phyloP scores from a whole-genome alignment of 2,329 filamentous ascomycete species.

The Trichoderma guizhouense region DNA sequence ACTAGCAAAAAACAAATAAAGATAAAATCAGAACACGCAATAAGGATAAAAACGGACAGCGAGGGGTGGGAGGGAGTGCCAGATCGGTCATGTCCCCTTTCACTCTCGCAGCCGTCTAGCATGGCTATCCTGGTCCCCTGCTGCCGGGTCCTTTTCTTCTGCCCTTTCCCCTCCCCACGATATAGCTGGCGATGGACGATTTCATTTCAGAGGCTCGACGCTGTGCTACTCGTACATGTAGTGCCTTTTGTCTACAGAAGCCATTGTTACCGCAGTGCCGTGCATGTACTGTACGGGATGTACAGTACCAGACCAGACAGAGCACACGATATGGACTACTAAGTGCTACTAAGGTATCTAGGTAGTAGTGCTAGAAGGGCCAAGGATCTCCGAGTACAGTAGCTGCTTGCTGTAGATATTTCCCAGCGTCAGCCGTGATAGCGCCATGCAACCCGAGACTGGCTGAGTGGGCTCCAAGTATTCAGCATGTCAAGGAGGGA shows the following conservation, averaged over 20 bases:
- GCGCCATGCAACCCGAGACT: background rate
- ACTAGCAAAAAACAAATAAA: background rate
- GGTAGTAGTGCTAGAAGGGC: too few species aligned
- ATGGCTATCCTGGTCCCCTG: background rate
- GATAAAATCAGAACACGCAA: background rate
- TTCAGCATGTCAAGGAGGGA: background rate
- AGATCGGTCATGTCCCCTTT: conserved; percentile 7
- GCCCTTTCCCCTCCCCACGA: background rate
- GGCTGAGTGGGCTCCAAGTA: background rate
- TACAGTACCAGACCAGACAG: background rate
- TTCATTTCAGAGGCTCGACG: background rate
- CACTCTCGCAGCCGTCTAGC: background rate
- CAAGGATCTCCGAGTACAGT: background rate
- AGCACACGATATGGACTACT: background rate
- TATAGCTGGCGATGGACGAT: background rate
- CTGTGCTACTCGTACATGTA: background rate
- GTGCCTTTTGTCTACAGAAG: background rate
- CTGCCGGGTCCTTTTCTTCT: background rate
- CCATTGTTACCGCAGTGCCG: background rate
- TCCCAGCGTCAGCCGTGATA: conserved; percentile 6
- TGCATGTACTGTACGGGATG: background rate
- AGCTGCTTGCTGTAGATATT: background rate
- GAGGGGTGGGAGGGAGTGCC: background rate
- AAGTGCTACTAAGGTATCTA: background rate
- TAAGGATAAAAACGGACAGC: background rate